Conservation (phyloP, 2,329 filamentous ascomycete genomes). For the Ascosphaera acerosa region DNA sequence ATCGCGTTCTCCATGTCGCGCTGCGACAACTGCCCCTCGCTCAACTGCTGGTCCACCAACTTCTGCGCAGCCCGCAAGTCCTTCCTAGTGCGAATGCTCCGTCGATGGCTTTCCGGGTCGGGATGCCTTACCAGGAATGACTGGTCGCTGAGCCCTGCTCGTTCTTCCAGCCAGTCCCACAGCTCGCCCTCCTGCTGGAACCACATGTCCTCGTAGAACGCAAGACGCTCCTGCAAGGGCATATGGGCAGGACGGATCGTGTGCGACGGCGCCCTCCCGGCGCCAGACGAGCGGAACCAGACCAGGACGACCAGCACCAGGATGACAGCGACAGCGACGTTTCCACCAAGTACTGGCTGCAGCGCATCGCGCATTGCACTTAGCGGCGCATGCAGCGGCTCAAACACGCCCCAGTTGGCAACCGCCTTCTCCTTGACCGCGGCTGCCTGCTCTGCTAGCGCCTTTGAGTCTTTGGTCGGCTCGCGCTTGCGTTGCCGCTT, state of each 20-base stretch:
- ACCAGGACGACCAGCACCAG: constrained; percentile 46
- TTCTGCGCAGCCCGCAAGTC: constrained; percentile 20
- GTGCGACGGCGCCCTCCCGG: constrained; percentile 10
- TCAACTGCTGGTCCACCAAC: constrained; percentile 28
- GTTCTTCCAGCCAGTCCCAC: constrained; percentile 83
- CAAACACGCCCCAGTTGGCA: constrained; percentile 53
- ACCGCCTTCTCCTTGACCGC: constrained; percentile 16
- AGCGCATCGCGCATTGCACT: constrained; percentile 45
- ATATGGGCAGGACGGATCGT: constrained; percentile 14
- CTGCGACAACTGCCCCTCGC: constrained; percentile 44
- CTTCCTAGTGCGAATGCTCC: constrained; percentile 2
- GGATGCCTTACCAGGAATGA: too few relatives aligned
- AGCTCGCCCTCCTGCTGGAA: constrained; percentile 61
- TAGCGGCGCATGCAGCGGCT: constrained; percentile 45
- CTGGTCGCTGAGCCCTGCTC: constrained; percentile 43
- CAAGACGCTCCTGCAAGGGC: constrained; percentile 33
- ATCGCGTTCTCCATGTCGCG: constrained; percentile 59
- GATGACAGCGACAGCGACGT: constrained; percentile 51
- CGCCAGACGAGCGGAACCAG: constrained; percentile 54
- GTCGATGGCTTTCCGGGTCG: constrained; percentile 8
- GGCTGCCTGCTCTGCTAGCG: constrained; percentile 20
- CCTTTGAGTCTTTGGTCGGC: constrained; percentile 18
- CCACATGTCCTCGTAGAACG: constrained; percentile 89
- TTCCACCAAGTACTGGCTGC: constrained; percentile 45
- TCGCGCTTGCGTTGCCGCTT: constrained; percentile 37